Evolutionary conservation across 352 stramenopile genomes (phyloP).

Genomic region (Globisporangium paroecandrum): DNA sequence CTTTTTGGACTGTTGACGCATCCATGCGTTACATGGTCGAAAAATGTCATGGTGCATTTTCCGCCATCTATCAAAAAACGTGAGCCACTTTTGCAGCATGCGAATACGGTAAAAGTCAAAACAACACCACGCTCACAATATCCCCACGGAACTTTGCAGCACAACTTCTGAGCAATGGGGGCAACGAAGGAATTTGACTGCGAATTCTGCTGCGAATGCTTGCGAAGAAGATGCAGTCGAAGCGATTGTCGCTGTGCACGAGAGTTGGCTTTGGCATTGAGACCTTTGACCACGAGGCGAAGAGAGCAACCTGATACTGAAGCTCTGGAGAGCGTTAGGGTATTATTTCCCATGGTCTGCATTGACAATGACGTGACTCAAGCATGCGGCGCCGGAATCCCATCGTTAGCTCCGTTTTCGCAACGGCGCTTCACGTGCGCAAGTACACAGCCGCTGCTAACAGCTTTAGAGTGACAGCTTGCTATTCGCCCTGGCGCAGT

Average conservation of each 20-base stretch:
- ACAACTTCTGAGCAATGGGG: too few relatives aligned
- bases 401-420: neutral
- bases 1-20: neutral
- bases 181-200: neutral
- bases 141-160: too few relatives aligned
- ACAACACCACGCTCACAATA: too few relatives aligned
- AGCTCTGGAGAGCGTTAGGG: neutral
- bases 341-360: neutral
- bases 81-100: too few relatives aligned
- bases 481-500: neutral
- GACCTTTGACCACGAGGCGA: too few relatives aligned
- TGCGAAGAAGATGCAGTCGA: neutral
- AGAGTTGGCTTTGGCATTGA: too few relatives aligned
- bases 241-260: neutral
- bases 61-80: too few relatives aligned
- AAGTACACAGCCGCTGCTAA: neutral
- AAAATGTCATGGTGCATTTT: too few relatives aligned
- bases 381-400: neutral
- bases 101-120: too few relatives aligned
- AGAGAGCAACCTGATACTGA: neutral
- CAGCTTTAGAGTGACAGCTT: neutral
- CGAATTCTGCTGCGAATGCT: neutral
- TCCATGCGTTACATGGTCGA: neutral
- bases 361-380: neutral
- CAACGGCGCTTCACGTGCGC: neutral